Base-by-base conservation (phyloP, 805 yeast genomes). In the Zygoascus ofunaensis region DNA sequence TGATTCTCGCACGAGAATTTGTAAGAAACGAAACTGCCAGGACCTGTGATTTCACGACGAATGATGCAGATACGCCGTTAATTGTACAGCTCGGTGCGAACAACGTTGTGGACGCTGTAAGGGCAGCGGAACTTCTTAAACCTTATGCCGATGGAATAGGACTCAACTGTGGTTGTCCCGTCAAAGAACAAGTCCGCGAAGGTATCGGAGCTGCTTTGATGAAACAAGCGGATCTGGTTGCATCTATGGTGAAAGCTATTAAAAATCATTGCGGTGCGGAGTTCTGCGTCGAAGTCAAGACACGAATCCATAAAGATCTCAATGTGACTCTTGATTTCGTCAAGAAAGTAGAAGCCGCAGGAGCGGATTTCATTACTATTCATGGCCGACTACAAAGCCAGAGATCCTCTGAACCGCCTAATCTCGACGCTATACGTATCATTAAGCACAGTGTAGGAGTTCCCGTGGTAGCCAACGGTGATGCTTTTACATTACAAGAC, bases 401-500 rank as follows among this genome's bases (percentile, higher is more conserved):
- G 3, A 69, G 98, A 49, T 83, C 94, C 2, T 80, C 94, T 0
- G 74, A 74, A 26, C 92, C 96, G 1, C 94, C 82, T 2, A 76
- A 89, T 60, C 72, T 81, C 36, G 92, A 83, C 21, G 95, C 94
- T 14, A 89, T 92, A 34, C 77, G 73, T 55, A 61, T 64, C 7
- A 72, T 92, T 14, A 76, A 78, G 47, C 72, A 73, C 18, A 63
- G 68, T n/a, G 76, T 74, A 3, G 35, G 48, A 0, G 71, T 71
- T 0, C 97, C 97, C 0, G 87, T 92, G 1, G 82, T 92, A n/a
- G 96, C 97, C 2, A 92, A 92, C 57, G 98, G 98, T n/a, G 97
- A 92, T 62, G 89, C 95, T 56, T 82, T 82, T 56, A 58, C 73
- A 0, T 63, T 78, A 20, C 65, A 69, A 15, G 95, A 87, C 58